Base-by-base conservation (phyloP, 148 eudicot genomes). In the Camellia lanceoleosa region DNA sequence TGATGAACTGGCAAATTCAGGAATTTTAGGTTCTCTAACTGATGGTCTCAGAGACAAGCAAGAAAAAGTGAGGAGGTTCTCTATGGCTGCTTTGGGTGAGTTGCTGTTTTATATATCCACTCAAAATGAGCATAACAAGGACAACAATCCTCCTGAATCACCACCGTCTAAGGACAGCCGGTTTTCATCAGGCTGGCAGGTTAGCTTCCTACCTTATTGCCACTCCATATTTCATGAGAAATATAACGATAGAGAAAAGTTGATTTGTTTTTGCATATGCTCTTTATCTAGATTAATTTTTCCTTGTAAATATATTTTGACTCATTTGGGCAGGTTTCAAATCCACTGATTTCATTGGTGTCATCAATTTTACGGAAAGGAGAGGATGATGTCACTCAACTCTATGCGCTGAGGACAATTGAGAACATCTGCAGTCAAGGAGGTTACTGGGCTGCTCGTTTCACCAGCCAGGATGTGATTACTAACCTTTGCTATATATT, bases 51-150 rank as follows among this genome's bases (percentile, higher is more conserved):
- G 95, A 82, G 98, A 96, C 82, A 89, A 88, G 71, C 98, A 92
- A 85, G 99, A 93, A 78, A 78, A 96, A 96, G 98, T 96, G n/a
- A 90, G 98, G 88, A 88, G 99, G 84, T 96, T 91, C 78, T 93
- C 99, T 72, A 93, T 96, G 99, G 99, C 99, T 82, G 98, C 98
- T 75, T 73, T 95, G 84, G 98, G 98, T 52, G 98, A 95, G 87
- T 86, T 93, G 85, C 83, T 96, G 44, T 96, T 93, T 80, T 93
- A 96, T 82, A 90, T 96, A 86, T 96, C 99, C 73, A 93, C 99
- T 54, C 94, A 91, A 84, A 88, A 81, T 86, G 99, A 97, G 77
- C 90, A 89, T 61, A 60, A 77, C 13, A 90, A 80, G 76, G 97
- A 90, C 58, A 80, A 63, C 79, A 85, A 85, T 83, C 89, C 84